Evolutionary conservation across 75 land plant genomes (phyloP).

Genomic region (Selaginella tamariscina): DNA sequence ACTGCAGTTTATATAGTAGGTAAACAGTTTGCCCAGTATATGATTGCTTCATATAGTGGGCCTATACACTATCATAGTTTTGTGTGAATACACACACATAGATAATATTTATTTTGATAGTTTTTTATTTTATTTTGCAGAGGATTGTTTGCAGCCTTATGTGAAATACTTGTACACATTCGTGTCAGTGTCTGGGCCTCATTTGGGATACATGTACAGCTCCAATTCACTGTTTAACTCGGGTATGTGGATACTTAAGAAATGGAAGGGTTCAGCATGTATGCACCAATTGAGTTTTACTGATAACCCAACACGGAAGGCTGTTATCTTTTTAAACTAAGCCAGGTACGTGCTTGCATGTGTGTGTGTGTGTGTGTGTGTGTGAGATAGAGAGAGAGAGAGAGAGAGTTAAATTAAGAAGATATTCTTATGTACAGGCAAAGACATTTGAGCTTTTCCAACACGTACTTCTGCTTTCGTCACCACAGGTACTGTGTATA

Average conservation of each 20-base stretch:
- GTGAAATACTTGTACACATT: conserved; percentile 5
- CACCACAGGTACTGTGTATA: conserved; percentile 12
- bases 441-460: conserved; percentile 5
- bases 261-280: neutral
- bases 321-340: conserved; percentile 9
- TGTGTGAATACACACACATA: too few relatives aligned
- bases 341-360: neutral
- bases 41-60: too few relatives aligned
- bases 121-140: neutral
- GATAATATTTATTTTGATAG: neutral
- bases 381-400: too few relatives aligned
- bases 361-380: too few relatives aligned
- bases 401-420: too few relatives aligned
- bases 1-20: too few relatives aligned
- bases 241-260: conserved; percentile 6
- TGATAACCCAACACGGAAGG: neutral
- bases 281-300: conserved; percentile 7
- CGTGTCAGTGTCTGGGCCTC: neutral
- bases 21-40: too few relatives aligned
- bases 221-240: neutral
- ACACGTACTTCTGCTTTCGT: neutral
- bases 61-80: too few relatives aligned
- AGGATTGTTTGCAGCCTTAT: neutral
- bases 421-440: neutral
- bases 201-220: conserved; percentile 6